Conservation (phyloP, 768 basidiomycete species). For the Lyophyllum shimeji region DNA sequence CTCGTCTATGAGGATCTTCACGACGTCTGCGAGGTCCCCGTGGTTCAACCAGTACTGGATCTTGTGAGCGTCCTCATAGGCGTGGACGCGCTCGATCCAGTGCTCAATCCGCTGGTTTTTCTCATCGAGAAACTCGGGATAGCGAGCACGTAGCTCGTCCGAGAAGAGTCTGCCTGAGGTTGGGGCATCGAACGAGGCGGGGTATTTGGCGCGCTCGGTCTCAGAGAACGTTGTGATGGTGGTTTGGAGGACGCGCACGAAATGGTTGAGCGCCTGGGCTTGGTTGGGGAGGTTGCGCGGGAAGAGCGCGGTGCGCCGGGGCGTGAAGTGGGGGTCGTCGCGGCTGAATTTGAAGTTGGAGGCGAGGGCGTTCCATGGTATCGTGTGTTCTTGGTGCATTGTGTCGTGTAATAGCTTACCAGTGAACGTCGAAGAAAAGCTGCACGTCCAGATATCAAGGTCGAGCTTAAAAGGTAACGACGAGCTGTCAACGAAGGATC, state of each 20-base stretch:
- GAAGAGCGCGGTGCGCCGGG: constrained; percentile 26
- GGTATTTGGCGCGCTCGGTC: constrained; percentile 36
- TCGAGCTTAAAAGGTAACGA: no score
- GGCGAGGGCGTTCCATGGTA: constrained; percentile 36
- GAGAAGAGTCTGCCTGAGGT: constrained; percentile 27
- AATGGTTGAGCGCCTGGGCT: constrained; percentile 30
- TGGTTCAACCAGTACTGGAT: constrained; percentile 19
- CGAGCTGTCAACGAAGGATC: no score
- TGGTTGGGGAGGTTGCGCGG: constrained; percentile 21
- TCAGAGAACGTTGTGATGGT: constrained; percentile 32
- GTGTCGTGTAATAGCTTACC: no score
- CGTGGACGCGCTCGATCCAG: constrained; percentile 28
- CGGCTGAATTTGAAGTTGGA: constrained; percentile 30
- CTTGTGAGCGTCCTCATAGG: neutral
- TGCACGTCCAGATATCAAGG: neutral
- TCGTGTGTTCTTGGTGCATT: constrained; percentile 43
- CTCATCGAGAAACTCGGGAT: constrained; percentile 29
- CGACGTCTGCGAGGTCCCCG: constrained; percentile 31
- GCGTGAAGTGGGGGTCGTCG: constrained; percentile 29
- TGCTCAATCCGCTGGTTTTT: constrained; percentile 28
- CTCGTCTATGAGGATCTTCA: constrained; percentile 34
- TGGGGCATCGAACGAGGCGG: constrained; percentile 9
- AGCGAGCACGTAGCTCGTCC: constrained; percentile 25
- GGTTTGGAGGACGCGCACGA: constrained; percentile 24
- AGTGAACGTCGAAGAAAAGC: no score